Base-by-base conservation (phyloP, 2,329 filamentous ascomycete genomes). In the Penicillium brasilianum region DNA sequence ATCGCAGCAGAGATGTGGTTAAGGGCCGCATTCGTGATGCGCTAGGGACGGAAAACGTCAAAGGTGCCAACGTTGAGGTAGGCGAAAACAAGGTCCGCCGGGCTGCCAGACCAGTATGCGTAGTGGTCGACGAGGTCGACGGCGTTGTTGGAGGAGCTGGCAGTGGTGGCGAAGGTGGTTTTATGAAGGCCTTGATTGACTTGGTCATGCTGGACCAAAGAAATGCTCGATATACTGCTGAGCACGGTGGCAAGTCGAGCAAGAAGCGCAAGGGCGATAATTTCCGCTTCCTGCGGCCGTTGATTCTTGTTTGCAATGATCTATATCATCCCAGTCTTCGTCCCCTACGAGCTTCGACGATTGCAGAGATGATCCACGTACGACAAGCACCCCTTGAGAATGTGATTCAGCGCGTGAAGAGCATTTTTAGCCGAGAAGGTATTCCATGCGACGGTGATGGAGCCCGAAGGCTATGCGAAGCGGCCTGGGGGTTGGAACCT, bases 261-360 rank as follows among this genome's bases (percentile, higher is more conserved):
- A 75, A 69, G 44, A 77, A 83, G 62, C 92, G 86, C 76, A 94
- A 92, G 74, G 89, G 89, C 0, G 94, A 98, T 71, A 90, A 89
- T 60, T 99, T 99, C 73, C 87, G 90, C 44, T 85, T 97, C 63
- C 86, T 96, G 78, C 85, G 95, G 49, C 95, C 95, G 0, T 82
- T 99, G 32, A 92, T 99, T 54, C 83, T 99, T 51, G 95, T 99
- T 69, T 99, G 95, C 81, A 99, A 99, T 71, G 96, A 99, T 75
- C 88, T 98, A 0, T 99, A 99, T 72, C 93, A 97, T 68, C 89
- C 94, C 4, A 91, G 93, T 20, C 83, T 99, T 43, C 87, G 93
- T 30, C 93, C 92, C 0, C 82, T 99, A 8, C 88, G 95, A n/a
- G 90, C 94, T 65, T 93, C 92, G 0, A 87, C 83, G 6, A 80